Conservation (phyloP, 768 basidiomycete species). For the Termitomyces sp. region DNA sequence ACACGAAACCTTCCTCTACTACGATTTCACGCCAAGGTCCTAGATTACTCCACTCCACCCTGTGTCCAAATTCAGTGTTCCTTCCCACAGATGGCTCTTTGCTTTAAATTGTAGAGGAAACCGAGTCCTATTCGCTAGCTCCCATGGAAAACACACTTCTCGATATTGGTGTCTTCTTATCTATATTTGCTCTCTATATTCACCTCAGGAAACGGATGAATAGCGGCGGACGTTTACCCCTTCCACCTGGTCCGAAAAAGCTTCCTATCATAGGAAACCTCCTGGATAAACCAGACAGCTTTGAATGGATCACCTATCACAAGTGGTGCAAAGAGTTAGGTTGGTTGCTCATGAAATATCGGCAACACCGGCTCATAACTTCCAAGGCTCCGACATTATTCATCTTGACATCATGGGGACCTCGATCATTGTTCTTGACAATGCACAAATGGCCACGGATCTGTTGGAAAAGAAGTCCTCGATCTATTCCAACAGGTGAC, state of each 20-base stretch:
- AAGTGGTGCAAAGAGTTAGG: not conserved
- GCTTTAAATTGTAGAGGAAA: too few relatives aligned
- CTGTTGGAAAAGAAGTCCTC: slow-evolving; percentile 19
- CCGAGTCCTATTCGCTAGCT: too few relatives aligned
- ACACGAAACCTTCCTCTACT: too few relatives aligned
- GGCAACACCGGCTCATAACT: too few relatives aligned
- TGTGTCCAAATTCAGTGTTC: too few relatives aligned
- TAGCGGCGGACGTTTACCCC: not conserved
- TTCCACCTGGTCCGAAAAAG: not conserved
- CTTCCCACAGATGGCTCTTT: too few relatives aligned
- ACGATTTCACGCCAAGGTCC: too few relatives aligned
- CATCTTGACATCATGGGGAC: slow-evolving; percentile 17
- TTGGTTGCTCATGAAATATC: not conserved
- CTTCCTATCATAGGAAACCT: not conserved
- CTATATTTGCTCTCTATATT: not conserved
- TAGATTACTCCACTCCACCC: too few relatives aligned
- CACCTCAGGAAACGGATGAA: not conserved
- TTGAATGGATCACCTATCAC: not conserved
- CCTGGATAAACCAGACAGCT: not conserved
- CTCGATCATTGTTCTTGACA: slow-evolving; percentile 18
- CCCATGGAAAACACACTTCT: too few relatives aligned
- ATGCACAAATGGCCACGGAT: slow-evolving; percentile 15
- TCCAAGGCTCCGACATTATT: slow-evolving; percentile 20
- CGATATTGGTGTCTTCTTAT: not conserved
- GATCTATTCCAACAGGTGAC: slow-evolving; percentile 14